phyloP scores from a whole-genome alignment of 2,329 filamentous ascomycete genomes.

The Verticillium albo-atrum region DNA sequence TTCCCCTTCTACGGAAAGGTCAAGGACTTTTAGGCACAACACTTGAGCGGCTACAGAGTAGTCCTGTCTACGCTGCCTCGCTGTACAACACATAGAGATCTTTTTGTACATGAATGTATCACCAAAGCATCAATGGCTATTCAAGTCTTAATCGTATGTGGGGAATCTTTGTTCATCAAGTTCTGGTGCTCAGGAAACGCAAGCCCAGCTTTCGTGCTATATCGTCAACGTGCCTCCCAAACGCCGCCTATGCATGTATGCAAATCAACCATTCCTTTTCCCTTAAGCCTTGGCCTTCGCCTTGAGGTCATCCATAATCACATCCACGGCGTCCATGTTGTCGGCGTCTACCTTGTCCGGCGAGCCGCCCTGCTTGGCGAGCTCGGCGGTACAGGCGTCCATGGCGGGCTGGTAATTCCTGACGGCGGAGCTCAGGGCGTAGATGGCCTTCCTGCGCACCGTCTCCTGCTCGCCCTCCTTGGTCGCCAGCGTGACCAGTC shows the following conservation, averaged over 20 bases:
- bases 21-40: conserved; percentile 23
- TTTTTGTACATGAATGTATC: conserved; percentile 11
- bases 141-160: not conserved
- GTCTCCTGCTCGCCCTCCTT: conserved; percentile 53
- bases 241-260: conserved; percentile 31
- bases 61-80: conserved; percentile 4
- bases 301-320: conserved; percentile 62
- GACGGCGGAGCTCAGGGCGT: conserved; percentile 79
- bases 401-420: conserved; percentile 87
- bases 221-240: conserved; percentile 14
- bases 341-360: conserved; percentile 66
- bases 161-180: not conserved
- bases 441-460: conserved; percentile 82
- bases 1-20: conserved; percentile 77
- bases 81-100: conserved; percentile 11
- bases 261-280: not conserved
- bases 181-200: not conserved
- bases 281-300: conserved; percentile 23
- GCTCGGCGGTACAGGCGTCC: conserved; percentile 60
- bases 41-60: conserved; percentile 6
- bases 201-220: not conserved
- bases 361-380: conserved; percentile 51
- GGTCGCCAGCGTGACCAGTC: conserved; percentile 61
- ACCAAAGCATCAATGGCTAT: conserved; percentile 3
- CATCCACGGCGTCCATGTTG: conserved; percentile 85